Conservation (phyloP, 1,284 basidiomycete genomes). For the Boletus smithii region DNA sequence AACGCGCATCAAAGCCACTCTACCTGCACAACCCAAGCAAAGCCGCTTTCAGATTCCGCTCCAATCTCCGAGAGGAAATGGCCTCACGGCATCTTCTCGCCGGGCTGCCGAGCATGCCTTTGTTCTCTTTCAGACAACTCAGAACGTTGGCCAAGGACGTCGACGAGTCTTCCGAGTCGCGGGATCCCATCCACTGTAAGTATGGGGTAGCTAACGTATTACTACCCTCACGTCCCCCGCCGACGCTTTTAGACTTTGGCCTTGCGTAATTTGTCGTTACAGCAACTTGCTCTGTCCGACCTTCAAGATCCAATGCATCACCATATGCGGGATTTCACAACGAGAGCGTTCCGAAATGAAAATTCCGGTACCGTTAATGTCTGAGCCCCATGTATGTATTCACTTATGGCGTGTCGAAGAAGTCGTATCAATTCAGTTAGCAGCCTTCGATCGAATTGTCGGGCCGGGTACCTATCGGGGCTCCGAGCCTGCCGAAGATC, state of each 20-base stretch:
- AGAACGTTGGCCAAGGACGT: neutral
- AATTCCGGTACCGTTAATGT: slow-evolving; percentile 9
- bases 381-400: neutral
- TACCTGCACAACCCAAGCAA: slow-evolving; percentile 33
- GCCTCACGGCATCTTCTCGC: slow-evolving; percentile 13
- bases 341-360: too few species aligned
- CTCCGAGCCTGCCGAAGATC: too few species aligned
- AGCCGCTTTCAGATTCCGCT: slow-evolving; percentile 28
- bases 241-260: slow-evolving; percentile 1
- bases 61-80: slow-evolving; percentile 21
- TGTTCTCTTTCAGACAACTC: slow-evolving; percentile 1
- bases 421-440: neutral
- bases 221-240: too few species aligned
- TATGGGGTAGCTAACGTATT: too few species aligned
- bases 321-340: too few species aligned
- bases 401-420: neutral
- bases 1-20: slow-evolving; percentile 37
- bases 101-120: slow-evolving; percentile 18
- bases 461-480: too few species aligned
- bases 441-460: too few species aligned
- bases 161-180: too few species aligned
- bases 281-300: neutral
- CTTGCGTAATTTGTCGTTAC: neutral
- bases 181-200: too few species aligned
- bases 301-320: neutral